Evolutionary conservation across 163 green algal species (phyloP).

Genomic region (Scenedesmus sp.): DNA sequence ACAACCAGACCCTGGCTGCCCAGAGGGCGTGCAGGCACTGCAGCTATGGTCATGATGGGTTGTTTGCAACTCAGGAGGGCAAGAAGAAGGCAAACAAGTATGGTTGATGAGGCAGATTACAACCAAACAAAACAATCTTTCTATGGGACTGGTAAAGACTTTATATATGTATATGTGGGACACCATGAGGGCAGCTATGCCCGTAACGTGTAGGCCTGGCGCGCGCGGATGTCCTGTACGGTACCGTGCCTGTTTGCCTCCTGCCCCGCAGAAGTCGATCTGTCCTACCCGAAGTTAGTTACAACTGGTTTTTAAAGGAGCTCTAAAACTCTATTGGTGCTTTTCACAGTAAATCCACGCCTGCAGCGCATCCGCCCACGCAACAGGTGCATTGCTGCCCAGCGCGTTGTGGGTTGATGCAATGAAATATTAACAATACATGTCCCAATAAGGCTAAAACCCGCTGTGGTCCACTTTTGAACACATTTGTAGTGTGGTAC

Average conservation of each 20-base stretch:
- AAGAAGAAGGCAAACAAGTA: background rate
- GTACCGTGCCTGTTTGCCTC: background rate
- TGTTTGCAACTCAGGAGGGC: background rate
- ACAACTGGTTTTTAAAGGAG: too few species aligned
- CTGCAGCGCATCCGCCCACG: background rate
- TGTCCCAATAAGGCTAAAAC: too few species aligned
- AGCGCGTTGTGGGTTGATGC: background rate
- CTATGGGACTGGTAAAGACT: too few species aligned
- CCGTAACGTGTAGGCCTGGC: background rate
- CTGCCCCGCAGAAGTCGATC: background rate
- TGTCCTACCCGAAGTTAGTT: background rate
- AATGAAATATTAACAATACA: too few species aligned
- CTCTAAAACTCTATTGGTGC: background rate
- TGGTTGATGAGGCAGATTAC: too few species aligned
- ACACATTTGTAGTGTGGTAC: too few species aligned
- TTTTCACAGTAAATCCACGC: background rate
- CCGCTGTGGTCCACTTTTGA: too few species aligned
- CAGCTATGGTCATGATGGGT: conserved; percentile 40
- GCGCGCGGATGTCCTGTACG: conserved; percentile 7
- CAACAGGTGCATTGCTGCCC: background rate
- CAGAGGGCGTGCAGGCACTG: conserved; percentile 11
- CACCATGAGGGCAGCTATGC: background rate
- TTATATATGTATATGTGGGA: too few species aligned
- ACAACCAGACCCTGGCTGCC: conserved; percentile 47
- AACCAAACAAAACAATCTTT: background rate